phyloP scores from a whole-genome alignment of 2,329 filamentous ascomycete species.

The Mycosphaerella sp. region DNA sequence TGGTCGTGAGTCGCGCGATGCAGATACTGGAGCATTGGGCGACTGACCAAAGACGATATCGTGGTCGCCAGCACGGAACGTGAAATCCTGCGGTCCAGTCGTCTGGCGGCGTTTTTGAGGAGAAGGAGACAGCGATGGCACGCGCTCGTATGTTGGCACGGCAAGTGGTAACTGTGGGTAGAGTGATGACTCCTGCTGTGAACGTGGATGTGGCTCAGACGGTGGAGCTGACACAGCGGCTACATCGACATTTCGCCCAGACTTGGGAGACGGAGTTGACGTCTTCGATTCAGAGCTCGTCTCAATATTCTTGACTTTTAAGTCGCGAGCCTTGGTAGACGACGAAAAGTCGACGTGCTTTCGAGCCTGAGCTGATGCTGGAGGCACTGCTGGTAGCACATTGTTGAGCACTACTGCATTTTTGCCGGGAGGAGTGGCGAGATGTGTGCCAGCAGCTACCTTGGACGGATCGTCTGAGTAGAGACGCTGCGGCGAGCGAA shows the following conservation, averaged over 20 bases:
- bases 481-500: slow-evolving; percentile 54
- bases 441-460: slow-evolving; percentile 55
- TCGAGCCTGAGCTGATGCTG: slow-evolving; percentile 46
- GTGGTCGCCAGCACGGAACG: slow-evolving; percentile 42
- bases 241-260: slow-evolving; percentile 6
- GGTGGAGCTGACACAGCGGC: slow-evolving; percentile 4
- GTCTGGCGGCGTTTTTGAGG: slow-evolving; percentile 35
- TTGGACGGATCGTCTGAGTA: slow-evolving; percentile 55
- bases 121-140: slow-evolving; percentile 27
- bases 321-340: slow-evolving; percentile 41
- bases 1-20: slow-evolving; percentile 29
- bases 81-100: slow-evolving; percentile 41
- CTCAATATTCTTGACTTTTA: slow-evolving; percentile 24
- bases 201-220: background rate
- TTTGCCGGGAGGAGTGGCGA: slow-evolving; percentile 39
- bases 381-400: slow-evolving; percentile 35
- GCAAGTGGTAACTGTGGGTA: slow-evolving; percentile 19
- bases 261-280: slow-evolving; percentile 29
- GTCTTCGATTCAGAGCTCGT: slow-evolving; percentile 24
- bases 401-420: slow-evolving; percentile 17
- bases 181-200: background rate
- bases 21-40: slow-evolving; percentile 28
- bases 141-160: slow-evolving; percentile 9
- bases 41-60: slow-evolving; percentile 41
- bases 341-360: slow-evolving; percentile 80